Percentiles rank a stretch among this genome's conserved stretches.
Conservation (phyloP, 768 basidiomycete genomes). For the Kwoniella botswanensis region DNA sequence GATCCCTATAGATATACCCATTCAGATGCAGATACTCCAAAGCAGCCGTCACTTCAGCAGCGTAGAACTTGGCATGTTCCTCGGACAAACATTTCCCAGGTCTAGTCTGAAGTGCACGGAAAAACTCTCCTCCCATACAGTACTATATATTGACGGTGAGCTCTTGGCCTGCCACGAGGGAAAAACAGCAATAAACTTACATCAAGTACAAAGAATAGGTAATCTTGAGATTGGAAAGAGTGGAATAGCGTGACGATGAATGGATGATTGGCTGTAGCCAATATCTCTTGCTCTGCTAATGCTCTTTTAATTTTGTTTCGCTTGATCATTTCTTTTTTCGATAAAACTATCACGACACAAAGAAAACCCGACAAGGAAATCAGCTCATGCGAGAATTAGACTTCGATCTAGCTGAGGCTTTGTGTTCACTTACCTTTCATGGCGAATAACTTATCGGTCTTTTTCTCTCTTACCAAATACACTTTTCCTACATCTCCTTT, state of each 20-base stretch:
- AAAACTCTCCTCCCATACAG: conserved; percentile 99
- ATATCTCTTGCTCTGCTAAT: conserved; percentile 96
- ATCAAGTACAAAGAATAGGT: conserved; percentile 76
- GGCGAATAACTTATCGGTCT: conserved; percentile 90
- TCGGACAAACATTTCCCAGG: conserved; percentile 97
- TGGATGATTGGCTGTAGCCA: conserved; percentile 97
- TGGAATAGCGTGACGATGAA: conserved; percentile 99
- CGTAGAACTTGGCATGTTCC: conserved; percentile 95
- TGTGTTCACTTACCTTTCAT: conserved; percentile 88
- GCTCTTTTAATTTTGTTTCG: conserved; percentile 99
- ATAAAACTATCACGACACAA: conserved; percentile 70
- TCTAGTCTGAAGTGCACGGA: conserved; percentile 91
- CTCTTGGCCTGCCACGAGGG: neutral
- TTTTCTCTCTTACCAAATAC: conserved; percentile 97
- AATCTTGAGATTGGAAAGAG: conserved; percentile 97
- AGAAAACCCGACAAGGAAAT: conserved; percentile 7
- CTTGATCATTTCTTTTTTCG: conserved; percentile 99
- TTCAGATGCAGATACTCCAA: conserved; percentile 98
- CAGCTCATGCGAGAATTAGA: conserved; percentile 32
- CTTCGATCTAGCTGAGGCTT: neutral
- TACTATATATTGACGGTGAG: conserved; percentile 65
- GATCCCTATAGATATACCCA: conserved; percentile 98
- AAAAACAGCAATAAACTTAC: conserved; percentile 22
- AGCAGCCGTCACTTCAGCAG: conserved; percentile 96
- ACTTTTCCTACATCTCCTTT: conserved; percentile 99